A percentile compares a stretch with the other conserved stretches of the same genome.
Conservation (phyloP, 768 basidiomycete species). For the Xerocomellus chrysenteron region DNA sequence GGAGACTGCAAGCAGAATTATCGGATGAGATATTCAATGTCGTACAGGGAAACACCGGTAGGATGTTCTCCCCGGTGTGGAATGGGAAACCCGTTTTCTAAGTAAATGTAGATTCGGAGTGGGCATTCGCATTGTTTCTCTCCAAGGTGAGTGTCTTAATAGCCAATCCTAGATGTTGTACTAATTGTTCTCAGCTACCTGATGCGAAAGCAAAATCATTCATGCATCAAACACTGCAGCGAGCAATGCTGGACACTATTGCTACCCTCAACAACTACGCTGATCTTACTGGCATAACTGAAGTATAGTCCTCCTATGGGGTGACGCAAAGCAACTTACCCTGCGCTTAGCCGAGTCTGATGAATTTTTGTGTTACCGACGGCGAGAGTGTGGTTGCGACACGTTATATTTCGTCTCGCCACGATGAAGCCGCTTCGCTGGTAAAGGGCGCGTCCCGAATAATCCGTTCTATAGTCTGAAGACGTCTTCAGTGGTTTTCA, state of each 20-base stretch:
- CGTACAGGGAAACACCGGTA: slow-evolving; percentile 92
- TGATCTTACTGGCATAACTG: slow-evolving; percentile 68
- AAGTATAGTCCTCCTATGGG: slow-evolving; percentile 43
- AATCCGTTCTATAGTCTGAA: slow-evolving; percentile 4
- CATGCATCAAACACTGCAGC: slow-evolving; percentile 64
- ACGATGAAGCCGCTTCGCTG: slow-evolving; percentile 90
- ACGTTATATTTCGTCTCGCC: slow-evolving; percentile 89
- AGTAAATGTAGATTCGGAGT: slow-evolving; percentile 76
- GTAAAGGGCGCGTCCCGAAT: slow-evolving; percentile 37
- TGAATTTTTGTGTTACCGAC: slow-evolving; percentile 98
- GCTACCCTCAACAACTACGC: slow-evolving; percentile 72
- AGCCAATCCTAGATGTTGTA: neutral
- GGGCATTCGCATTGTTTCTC: slow-evolving; percentile 91
- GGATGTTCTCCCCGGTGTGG: slow-evolving; percentile 7
- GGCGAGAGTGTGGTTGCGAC: slow-evolving; percentile 93
- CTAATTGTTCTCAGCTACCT: slow-evolving; percentile 55
- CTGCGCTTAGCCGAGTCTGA: slow-evolving; percentile 65
- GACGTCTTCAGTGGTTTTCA: slow-evolving; percentile 74
- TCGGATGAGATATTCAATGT: slow-evolving; percentile 83
- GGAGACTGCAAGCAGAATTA: slow-evolving; percentile 70
- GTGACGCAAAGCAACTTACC: neutral
- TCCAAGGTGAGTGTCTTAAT: slow-evolving; percentile 55
- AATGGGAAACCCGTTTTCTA: neutral
- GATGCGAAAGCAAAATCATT: slow-evolving; percentile 77
- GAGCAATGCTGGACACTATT: slow-evolving; percentile 90